Evolutionary conservation across 164 flowering plant species (phyloP), one percentile per base, ranked within the genome.

Genomic region (Berberis thunbergii): DNA sequence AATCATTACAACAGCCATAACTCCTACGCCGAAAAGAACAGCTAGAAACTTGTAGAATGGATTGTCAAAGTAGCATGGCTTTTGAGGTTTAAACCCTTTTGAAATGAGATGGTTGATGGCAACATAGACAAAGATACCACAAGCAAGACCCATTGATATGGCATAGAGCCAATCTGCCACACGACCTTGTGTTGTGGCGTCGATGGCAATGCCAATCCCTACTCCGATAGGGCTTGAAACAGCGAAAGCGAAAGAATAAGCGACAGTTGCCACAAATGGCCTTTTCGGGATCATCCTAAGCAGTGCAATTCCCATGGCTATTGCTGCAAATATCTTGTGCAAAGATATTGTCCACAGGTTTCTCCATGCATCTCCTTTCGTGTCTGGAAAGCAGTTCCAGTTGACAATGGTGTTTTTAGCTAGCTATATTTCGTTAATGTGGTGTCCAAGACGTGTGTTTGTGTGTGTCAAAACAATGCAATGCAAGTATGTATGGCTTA

Each of bases 281-380:
- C 92, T 76, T 54, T 80, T 74, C 1, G 94, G 97, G 6, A 83
- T 67, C 87, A 91, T 84, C 66, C 77, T 79, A 4, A 87, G 82
- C n/a, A 87, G 76, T 26, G 96, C 97, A 44, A 88, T 86, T 13
- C 94, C 97, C 96, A 88, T 87, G 48, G 90, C 86, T 11, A 87
- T 66, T 57, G 94, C 96, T 61, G 90, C 96, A 66, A 87, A 87
- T 60, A 91, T 79, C 63, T 91, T 88, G 85, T 91, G 97, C 72
- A 91, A 64, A 3, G 80, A 79, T 62, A 91, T 83, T 13, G 89
- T 88, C 97, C 96, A 88, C 42, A 88, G 73, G 64, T 80, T 81
- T 74, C 81, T 86, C 26, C 97, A 91, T 62, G 96, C 97, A n/a
- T 86, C 94, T 43, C 49, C 68, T 67, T 82, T 77, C 0, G 77